Evolutionary conservation across 164 flowering plant genomes (phyloP).

Genomic region (Vitis labrusca): DNA sequence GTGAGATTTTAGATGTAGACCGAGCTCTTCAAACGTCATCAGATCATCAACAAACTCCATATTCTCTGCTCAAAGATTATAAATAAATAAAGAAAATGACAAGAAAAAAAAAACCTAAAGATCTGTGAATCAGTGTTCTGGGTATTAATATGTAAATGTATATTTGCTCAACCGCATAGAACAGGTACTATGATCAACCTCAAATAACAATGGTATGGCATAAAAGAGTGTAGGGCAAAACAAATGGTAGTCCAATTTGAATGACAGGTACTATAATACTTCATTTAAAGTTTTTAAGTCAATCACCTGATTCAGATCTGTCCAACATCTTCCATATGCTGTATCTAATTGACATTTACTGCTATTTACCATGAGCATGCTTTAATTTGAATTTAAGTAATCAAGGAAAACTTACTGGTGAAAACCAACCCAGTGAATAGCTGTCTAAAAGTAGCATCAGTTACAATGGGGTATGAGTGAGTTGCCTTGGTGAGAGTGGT

Average conservation of each 20-base stretch:
- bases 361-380: neutral
- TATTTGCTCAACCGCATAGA: no score
- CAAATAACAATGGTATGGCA: no score
- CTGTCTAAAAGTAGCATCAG: conserved; percentile 40
- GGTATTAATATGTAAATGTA: no score
- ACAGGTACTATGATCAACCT: no score
- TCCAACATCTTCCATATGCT: neutral
- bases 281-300: no score
- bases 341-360: neutral
- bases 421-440: conserved; percentile 65
- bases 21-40: conserved; percentile 79
- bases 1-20: conserved; percentile 53
- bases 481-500: conserved; percentile 29
- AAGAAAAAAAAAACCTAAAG: neutral
- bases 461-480: conserved; percentile 46
- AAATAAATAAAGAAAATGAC: conserved; percentile 1
- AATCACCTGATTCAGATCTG: neutral
- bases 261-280: no score
- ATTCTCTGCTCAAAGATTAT: conserved; percentile 51
- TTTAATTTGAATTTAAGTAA: neutral
- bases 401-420: conserved; percentile 56
- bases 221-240: no score
- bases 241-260: no score
- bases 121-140: no score
- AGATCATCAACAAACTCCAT: conserved; percentile 93